phyloP scores from a whole-genome alignment of 1,284 basidiomycete genomes.

The Leccinum fuscescens region DNA sequence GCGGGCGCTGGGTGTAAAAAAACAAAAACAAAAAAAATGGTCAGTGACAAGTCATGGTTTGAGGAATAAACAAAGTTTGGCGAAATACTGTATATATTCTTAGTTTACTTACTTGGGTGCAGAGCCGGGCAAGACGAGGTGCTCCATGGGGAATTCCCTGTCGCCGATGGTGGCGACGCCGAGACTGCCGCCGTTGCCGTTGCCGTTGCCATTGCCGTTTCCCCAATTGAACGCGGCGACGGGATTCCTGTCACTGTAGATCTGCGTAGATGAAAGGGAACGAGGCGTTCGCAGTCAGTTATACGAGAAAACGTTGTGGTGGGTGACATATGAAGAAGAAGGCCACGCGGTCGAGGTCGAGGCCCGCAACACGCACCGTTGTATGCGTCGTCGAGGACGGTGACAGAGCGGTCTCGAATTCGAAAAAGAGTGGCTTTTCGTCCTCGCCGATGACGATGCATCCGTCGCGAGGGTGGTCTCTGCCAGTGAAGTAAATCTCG shows the following conservation, averaged over 20 bases:
- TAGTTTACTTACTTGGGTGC: slow-evolving; percentile 39
- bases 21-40: slow-evolving; percentile 11
- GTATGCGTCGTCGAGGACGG: slow-evolving; percentile 40
- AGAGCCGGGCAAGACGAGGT: slow-evolving; percentile 55
- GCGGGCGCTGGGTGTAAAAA: slow-evolving; percentile 45
- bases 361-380: slow-evolving; percentile 41
- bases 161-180: slow-evolving; percentile 56
- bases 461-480: slow-evolving; percentile 59
- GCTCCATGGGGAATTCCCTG: slow-evolving; percentile 58
- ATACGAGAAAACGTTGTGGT: background rate
- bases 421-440: slow-evolving; percentile 56
- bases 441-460: slow-evolving; percentile 69
- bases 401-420: slow-evolving; percentile 54
- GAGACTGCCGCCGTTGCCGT: slow-evolving; percentile 44
- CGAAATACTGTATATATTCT: background rate
- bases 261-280: slow-evolving; percentile 21
- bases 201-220: slow-evolving; percentile 4
- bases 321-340: background rate
- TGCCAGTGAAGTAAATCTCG: slow-evolving; percentile 67
- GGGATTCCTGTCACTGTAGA: slow-evolving; percentile 49
- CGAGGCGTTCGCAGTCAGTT: background rate
- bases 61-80: background rate
- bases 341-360: background rate
- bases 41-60: slow-evolving; percentile 9
- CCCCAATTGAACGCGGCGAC: slow-evolving; percentile 61